phyloP scores from a whole-genome alignment of 2,329 filamentous ascomycete species.

The Colletotrichum theobromicola region DNA sequence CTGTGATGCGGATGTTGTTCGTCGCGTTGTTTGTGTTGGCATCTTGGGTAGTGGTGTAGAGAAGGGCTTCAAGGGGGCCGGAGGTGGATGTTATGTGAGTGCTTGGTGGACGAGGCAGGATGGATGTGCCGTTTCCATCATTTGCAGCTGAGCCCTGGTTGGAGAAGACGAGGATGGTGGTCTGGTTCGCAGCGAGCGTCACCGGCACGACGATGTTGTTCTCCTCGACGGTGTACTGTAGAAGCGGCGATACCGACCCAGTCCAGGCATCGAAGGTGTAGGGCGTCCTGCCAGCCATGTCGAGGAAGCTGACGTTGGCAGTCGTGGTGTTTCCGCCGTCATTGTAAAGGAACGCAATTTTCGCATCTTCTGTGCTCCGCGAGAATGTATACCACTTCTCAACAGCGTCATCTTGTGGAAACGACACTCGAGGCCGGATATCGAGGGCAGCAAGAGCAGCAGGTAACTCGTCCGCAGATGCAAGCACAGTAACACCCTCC shows the following conservation, averaged over 20 bases:
- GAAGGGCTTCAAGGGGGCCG: background rate
- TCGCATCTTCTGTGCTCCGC: background rate
- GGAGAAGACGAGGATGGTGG: background rate
- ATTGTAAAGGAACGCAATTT: constrained; percentile 13
- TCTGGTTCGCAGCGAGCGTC: background rate
- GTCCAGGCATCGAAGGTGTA: background rate
- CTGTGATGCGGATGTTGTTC: background rate
- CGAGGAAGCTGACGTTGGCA: background rate
- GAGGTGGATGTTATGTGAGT: background rate
- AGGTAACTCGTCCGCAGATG: background rate
- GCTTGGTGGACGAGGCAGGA: background rate
- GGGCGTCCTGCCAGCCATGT: background rate
- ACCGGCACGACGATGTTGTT: background rate
- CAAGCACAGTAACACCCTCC: background rate
- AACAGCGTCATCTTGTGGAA: background rate
- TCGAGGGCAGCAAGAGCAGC: background rate
- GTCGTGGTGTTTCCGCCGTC: background rate
- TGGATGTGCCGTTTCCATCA: background rate
- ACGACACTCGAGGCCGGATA: background rate
- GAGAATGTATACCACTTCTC: background rate
- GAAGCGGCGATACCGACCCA: background rate
- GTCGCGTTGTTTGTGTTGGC: background rate
- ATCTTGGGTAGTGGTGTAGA: background rate
- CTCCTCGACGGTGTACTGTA: background rate
- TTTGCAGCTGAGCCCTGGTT: background rate